phyloP scores from a whole-genome alignment of 2,329 filamentous ascomycete species.

The Pestalotiopsis sp. region DNA sequence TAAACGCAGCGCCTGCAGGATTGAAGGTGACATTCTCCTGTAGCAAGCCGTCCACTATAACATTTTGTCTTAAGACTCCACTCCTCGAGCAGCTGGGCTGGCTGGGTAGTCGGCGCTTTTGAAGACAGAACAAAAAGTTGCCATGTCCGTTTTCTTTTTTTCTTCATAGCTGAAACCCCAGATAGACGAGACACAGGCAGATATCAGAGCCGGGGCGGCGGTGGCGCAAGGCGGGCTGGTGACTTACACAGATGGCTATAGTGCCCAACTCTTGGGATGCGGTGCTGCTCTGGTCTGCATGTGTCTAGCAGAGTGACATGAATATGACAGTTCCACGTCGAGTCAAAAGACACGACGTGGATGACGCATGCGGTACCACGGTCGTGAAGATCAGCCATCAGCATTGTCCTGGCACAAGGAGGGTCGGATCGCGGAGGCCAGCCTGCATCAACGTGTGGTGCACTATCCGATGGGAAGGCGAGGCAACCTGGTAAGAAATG shows the following conservation, averaged over 20 bases:
- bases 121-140: neutral
- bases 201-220: neutral
- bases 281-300: neutral
- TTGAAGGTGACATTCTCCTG: neutral
- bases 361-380: conserved; percentile 10
- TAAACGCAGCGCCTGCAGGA: neutral
- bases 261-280: neutral
- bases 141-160: neutral
- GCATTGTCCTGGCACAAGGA: neutral
- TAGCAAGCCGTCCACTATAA: neutral
- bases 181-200: neutral
- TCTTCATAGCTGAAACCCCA: neutral
- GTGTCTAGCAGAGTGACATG: neutral
- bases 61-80: neutral
- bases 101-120: neutral
- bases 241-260: neutral
- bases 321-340: conserved; percentile 2
- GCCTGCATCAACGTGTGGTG: neutral
- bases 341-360: conserved; percentile 2
- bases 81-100: neutral
- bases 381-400: neutral
- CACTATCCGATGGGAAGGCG: neutral
- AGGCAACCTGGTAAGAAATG: neutral
- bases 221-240: neutral
- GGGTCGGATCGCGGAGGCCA: neutral